Base-by-base conservation (phyloP, 768 basidiomycete genomes). In the Amanita exitialis region DNA sequence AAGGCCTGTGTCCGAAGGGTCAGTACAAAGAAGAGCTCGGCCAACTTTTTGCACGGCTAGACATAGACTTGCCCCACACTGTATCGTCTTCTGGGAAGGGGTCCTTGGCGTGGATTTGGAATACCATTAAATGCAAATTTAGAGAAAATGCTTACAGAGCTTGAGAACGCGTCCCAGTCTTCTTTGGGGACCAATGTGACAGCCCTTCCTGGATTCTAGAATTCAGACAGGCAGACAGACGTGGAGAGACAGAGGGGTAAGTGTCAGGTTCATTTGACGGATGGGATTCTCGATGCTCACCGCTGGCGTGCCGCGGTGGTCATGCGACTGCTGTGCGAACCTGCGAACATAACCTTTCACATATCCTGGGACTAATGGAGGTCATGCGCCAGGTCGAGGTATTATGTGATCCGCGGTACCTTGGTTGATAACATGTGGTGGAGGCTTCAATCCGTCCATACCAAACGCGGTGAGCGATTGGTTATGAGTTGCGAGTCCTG, bases 301-400 rank as follows among this genome's bases (percentile, higher is more conserved):
- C 70, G 91, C 84, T 2, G 82, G 87, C 0, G 91, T 94, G 16
- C 93, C 93, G 9, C 93, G 77, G 65, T 97, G 93, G 61, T 97
- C 93, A 62, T 91, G 88, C 51, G 90, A 94, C 61, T 80, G 78
- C 66, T 95, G 91, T 0, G 92, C 90, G 59, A 96, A 96, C 23
- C 93, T 73, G 1, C 92, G 78, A 0, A 94, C 88, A 54, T 91
- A 92, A 30, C 89, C 89, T 67, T 92, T 95, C 57, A 96, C 69
- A 59, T 84, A 96, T 8, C 93, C 93, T 0, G 88, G 74, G 0
- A 74, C 88, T 86, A 51, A 30, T 13, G 0, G 8, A n/a, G 18
- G 41, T 38, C 37, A 42, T 16, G 21, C 15, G 23, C n/a, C 18
- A 32, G 4, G 13, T 6, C 21, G 16, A 28, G 16, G 13, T 23